Evolutionary conservation across 805 yeast genomes (phyloP).

Genomic region (Wickerhamomyces hampshirensis): DNA sequence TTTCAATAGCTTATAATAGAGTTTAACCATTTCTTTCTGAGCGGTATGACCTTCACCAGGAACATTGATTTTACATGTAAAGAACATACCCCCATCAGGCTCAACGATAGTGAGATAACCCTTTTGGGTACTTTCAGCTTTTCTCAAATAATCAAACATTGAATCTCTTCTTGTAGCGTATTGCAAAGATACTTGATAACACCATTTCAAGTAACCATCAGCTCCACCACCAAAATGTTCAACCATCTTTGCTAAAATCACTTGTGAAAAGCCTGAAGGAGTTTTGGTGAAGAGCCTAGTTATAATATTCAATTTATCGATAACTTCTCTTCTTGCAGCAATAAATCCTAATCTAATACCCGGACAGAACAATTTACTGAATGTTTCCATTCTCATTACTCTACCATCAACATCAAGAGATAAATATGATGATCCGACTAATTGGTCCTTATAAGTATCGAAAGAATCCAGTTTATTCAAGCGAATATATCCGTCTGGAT

Average conservation of each 20-base stretch:
- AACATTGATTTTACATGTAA: conserved; percentile 36
- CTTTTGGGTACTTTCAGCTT: conserved; percentile 36
- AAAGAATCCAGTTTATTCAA: conserved; percentile 24
- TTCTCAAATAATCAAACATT: conserved; percentile 29
- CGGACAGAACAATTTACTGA: conserved; percentile 74
- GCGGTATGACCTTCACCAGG: background rate
- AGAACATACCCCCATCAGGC: conserved; percentile 64
- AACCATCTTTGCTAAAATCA: conserved; percentile 49
- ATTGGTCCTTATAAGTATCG: conserved; percentile 28
- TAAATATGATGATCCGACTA: conserved; percentile 38
- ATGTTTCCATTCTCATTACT: conserved; percentile 72
- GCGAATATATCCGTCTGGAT: conserved; percentile 69
- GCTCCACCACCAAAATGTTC: conserved; percentile 65
- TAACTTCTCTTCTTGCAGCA: conserved; percentile 51
- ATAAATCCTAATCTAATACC: conserved; percentile 74
- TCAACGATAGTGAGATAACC: conserved; percentile 40
- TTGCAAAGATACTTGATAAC: conserved; percentile 40
- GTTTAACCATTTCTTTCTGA: conserved; percentile 2
- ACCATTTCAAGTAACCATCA: conserved; percentile 66
- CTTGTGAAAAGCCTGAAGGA: conserved; percentile 67
- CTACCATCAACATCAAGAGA: conserved; percentile 68
- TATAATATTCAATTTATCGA: conserved; percentile 46
- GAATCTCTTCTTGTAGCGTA: conserved; percentile 41
- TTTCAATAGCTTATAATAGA: conserved; percentile 6
- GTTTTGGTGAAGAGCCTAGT: conserved; percentile 68